Evolutionary conservation across 352 stramenopile genomes (phyloP), one percentile per base, ranked within the genome.

Genomic region (Peronospora destructor): DNA sequence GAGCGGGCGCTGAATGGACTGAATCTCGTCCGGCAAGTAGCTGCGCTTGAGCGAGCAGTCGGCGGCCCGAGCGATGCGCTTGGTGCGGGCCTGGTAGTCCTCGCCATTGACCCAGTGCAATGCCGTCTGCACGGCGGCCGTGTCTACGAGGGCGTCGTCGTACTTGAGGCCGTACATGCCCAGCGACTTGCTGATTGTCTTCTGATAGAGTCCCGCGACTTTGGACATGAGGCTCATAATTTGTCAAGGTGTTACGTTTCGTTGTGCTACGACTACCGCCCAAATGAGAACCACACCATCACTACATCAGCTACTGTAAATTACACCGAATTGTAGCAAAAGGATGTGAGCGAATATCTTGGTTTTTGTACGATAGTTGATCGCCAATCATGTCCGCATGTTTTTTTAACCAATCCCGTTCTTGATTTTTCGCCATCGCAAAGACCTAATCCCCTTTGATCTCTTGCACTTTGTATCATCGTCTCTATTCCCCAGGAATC

Each of bases 21-120:
- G 84, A 59, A 94, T 88, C 55, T 94, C 81, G 14, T 94, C 81
- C 10, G 84, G 79, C 44, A 94, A 60, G 69, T 91, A 89, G 53
- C 66, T 68, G 69, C 81, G 80, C 77, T 94, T 94, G 19, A 91
- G 43, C 63, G 75, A 84, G 66, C 80, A 90, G 71, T 94, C 84
- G 47, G 77, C 49, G 44, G 84, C 84, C 49, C 84, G 84, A 6
- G 77, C 78, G 37, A 91, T 87, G 53, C 84, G 80, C 68, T 85
- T 84, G 49, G 75, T 87, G 60, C 84, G 78, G 30, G 65, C 63
- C 21, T 74, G 68, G 64, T 89, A 86, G 19, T 91, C 76, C 19
- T 90, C 79, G 56, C 78, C 79, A 23, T 59, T 70, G 56, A 94
- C 62, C 81, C 81, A 91, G 64, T 87, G 61, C 32, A 92, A 66